Percentiles rank a stretch among this genome's conserved stretches.
These are phyloP conservation scores for Colletotrichum sp. DNA, from an alignment of 2,329 filamentous ascomycete species.

Conservation along the genomic window DNA sequence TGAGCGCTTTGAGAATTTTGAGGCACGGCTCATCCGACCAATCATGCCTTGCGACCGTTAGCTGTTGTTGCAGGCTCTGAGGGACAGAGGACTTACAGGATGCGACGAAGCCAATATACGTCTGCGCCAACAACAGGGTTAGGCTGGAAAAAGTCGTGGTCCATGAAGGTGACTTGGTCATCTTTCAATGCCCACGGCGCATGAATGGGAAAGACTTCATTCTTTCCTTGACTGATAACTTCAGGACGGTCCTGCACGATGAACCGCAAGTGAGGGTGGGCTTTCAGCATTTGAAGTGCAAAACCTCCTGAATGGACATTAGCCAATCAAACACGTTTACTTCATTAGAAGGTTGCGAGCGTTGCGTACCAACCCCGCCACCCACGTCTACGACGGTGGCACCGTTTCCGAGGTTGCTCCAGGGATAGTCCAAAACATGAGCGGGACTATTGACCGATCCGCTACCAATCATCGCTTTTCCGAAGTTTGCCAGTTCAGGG, in stretches of 20 bases:
- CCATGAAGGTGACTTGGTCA: slow-evolving; percentile 23
- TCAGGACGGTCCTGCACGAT: slow-evolving; percentile 39
- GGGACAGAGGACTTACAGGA: slow-evolving; percentile 15
- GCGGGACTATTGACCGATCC: background rate
- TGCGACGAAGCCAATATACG: slow-evolving; percentile 35
- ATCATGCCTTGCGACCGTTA: slow-evolving; percentile 27
- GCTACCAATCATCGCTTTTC: background rate
- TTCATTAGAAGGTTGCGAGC: background rate
- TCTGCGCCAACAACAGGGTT: slow-evolving; percentile 33
- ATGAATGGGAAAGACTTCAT: slow-evolving; percentile 33
- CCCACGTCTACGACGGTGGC: background rate
- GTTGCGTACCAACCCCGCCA: background rate
- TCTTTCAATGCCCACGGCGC: slow-evolving; percentile 18
- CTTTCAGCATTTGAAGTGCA: slow-evolving; percentile 26
- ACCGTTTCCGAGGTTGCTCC: background rate
- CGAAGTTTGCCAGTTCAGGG: background rate
- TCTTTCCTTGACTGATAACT: slow-evolving; percentile 28
- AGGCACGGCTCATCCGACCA: slow-evolving; percentile 39
- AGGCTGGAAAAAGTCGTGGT: slow-evolving; percentile 36
- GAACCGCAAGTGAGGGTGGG: slow-evolving; percentile 37
- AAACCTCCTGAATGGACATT: slow-evolving; percentile 29
- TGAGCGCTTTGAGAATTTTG: slow-evolving; percentile 26
- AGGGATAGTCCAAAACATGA: background rate
- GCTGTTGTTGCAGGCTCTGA: background rate
- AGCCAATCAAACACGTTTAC: background rate